Conservation (phyloP, 1,284 basidiomycete genomes). For the Bjerkandera adusta region DNA sequence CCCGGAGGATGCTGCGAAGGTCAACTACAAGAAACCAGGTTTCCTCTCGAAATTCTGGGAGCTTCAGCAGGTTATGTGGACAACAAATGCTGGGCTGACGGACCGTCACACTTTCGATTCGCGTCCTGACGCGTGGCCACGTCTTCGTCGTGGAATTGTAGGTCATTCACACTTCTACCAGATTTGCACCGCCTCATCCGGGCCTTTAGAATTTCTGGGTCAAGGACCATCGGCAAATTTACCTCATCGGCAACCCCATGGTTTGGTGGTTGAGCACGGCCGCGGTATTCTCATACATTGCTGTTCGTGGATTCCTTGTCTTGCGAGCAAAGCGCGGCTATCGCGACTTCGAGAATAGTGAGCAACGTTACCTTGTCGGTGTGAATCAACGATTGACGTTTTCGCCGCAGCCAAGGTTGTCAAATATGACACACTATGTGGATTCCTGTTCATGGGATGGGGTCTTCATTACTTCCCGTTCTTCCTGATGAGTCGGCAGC, state of each 20-base stretch:
- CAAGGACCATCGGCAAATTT: constrained; percentile 93
- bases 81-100: constrained; percentile 94
- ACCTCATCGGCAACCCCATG: constrained; percentile 92
- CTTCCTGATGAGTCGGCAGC: constrained; percentile 93
- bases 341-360: constrained; percentile 89
- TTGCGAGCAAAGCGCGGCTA: constrained; percentile 90
- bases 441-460: constrained; percentile 94
- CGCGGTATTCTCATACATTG: constrained; percentile 68
- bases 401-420: constrained; percentile 71
- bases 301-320: constrained; percentile 75
- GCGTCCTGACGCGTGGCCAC: constrained; percentile 87
- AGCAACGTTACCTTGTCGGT: constrained; percentile 26
- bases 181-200: constrained; percentile 2
- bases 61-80: constrained; percentile 96
- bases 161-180: constrained; percentile 31
- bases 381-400: constrained; percentile 10
- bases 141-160: constrained; percentile 89
- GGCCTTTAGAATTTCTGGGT: constrained; percentile 90
- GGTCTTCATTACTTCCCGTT: constrained; percentile 94
- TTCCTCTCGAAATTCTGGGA: constrained; percentile 93
- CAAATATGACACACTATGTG: constrained; percentile 90
- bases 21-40: constrained; percentile 86
- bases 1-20: constrained; percentile 65
- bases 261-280: constrained; percentile 87
- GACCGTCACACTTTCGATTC: constrained; percentile 96